Evolutionary conservation across 2,329 filamentous ascomycete genomes (phyloP).

Genomic region (Talaromyces sp.): DNA sequence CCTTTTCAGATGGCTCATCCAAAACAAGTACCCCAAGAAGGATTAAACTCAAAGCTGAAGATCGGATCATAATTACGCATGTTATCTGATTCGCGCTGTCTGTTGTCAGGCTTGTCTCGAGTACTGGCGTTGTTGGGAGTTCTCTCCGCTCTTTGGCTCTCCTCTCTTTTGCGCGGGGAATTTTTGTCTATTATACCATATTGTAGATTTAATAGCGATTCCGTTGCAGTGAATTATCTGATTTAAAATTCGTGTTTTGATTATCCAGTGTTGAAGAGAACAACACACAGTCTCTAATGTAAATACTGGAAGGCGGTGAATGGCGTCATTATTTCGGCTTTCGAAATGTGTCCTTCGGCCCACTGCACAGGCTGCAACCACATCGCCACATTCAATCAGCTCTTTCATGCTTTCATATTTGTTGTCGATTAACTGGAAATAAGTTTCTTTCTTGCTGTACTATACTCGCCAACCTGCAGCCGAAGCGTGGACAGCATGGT

Average conservation of each 20-base stretch:
- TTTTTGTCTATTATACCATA: constrained; percentile 12
- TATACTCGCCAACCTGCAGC: neutral
- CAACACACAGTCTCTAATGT: neutral
- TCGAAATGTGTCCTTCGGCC: constrained; percentile 28
- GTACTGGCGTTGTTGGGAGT: constrained; percentile 17
- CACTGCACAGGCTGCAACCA: neutral
- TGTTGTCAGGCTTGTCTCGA: neutral
- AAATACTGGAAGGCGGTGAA: constrained; percentile 28
- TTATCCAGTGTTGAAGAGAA: neutral
- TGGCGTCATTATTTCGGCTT: constrained; percentile 22
- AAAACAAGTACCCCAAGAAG: constrained; percentile 48
- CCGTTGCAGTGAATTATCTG: neutral
- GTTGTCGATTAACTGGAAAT: neutral
- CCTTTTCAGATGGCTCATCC: constrained; percentile 42
- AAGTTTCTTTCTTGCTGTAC: neutral
- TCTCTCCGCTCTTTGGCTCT: constrained; percentile 15
- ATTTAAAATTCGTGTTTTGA: neutral
- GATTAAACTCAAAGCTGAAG: neutral
- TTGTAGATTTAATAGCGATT: constrained; percentile 8
- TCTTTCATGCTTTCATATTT: neutral
- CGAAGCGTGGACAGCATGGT: neutral
- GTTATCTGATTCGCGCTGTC: neutral
- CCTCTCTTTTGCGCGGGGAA: constrained; percentile 12
- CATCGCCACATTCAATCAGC: constrained; percentile 8
- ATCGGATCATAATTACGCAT: neutral